These are phyloP conservation scores for Hevea brasiliensis DNA, from an alignment of 345 rosid genomes.

Conservation along the genomic window DNA sequence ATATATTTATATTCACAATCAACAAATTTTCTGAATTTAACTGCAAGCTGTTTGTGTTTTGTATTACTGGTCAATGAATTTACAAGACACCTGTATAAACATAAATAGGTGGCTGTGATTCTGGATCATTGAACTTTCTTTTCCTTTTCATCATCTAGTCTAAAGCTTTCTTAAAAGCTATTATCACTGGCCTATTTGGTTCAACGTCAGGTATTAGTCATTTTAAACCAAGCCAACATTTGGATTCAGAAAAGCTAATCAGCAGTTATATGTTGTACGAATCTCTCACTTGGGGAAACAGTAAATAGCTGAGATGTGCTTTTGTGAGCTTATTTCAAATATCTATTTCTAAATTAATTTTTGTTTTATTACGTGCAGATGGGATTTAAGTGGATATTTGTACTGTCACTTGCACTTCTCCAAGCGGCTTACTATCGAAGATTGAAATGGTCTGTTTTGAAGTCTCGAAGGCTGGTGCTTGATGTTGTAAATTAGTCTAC, in stretches of 20 bases:
- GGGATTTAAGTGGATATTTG: constrained; percentile 99
- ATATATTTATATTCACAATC: too few relatives aligned
- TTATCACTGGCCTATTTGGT: neutral
- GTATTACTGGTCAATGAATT: neutral
- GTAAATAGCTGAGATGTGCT: too few relatives aligned
- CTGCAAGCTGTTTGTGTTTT: neutral
- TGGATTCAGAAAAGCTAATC: too few relatives aligned
- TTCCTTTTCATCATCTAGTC: neutral
- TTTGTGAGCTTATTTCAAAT: neutral
- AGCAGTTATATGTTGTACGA: too few relatives aligned
- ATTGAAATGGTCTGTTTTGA: constrained; percentile 83
- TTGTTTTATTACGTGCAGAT: constrained; percentile 49
- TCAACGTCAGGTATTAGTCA: neutral
- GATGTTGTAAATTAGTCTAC: constrained; percentile 81
- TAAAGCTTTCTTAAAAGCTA: neutral
- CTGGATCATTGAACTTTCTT: neutral
- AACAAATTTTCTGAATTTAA: neutral
- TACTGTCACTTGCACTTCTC: constrained; percentile 85
- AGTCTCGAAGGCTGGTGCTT: constrained; percentile 82
- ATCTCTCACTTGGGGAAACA: too few relatives aligned
- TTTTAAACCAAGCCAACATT: too few relatives aligned
- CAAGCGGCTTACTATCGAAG: constrained; percentile 94
- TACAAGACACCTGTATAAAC: neutral
- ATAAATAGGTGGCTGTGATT: neutral
- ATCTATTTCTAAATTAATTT: neutral